Conservation (phyloP, 23 red algal genomes). For the Gracilaria gracilis region DNA sequence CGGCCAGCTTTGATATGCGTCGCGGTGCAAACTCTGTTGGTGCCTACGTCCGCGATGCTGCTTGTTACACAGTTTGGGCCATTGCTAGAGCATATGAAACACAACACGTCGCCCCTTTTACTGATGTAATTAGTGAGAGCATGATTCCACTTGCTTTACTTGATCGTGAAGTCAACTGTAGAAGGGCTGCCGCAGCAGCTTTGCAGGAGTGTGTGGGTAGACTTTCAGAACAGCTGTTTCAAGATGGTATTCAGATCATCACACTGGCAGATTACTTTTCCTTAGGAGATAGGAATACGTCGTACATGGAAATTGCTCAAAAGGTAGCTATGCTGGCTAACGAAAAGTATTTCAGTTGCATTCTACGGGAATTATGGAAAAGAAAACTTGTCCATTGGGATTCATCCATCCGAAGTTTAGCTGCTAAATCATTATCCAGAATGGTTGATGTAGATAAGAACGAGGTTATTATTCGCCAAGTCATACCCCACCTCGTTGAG, state of each 20-base stretch:
- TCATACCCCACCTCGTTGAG: constrained; percentile 59
- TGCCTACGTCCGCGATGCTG: constrained; percentile 90
- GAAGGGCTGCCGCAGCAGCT: constrained; percentile 94
- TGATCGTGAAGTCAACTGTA: constrained; percentile 94
- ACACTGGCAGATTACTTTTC: constrained; percentile 88
- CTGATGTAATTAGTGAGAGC: constrained; percentile 25
- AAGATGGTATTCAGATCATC: constrained; percentile 68
- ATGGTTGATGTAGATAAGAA: constrained; percentile 47
- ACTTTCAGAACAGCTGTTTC: constrained; percentile 51
- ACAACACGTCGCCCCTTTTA: constrained; percentile 54
- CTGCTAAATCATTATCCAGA: constrained; percentile 44
- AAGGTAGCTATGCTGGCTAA: constrained; percentile 76
- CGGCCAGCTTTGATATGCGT: constrained; percentile 72
- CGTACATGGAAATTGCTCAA: constrained; percentile 73
- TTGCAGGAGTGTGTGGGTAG: constrained; percentile 96
- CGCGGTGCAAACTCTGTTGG: constrained; percentile 72
- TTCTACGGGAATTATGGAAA: constrained; percentile 59
- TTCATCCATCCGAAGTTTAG: constrained; percentile 61
- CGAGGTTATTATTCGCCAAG: constrained; percentile 6
- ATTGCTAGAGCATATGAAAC: constrained; percentile 82
- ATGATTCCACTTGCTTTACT: constrained; percentile 84
- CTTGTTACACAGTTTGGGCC: constrained; percentile 95
- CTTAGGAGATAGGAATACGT: constrained; percentile 62
- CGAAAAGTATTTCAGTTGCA: constrained; percentile 43
- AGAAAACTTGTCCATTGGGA: constrained; percentile 92